Evolutionary conservation across 305 asterid species (phyloP), one percentile per base, ranked within the genome.

Genomic region (Fraxinus paxiana): DNA sequence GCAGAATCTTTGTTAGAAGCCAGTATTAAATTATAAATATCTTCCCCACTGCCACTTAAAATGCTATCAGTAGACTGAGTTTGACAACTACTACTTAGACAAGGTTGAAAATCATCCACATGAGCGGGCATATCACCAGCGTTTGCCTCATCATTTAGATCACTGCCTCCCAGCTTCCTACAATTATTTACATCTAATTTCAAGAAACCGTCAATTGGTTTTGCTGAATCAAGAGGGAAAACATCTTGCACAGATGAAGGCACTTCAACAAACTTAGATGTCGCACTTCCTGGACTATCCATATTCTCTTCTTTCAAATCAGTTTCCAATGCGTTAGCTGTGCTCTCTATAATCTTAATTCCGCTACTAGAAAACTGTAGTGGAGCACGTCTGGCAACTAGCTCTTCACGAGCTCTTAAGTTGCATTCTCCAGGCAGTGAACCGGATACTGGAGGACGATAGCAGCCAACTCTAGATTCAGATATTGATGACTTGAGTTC

Each of bases 211-310:
- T 86, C 88, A 73, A 41, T 80, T 78, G 80, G 78, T 82, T 75
- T 84, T 59, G 83, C 85, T 37, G 81, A 56, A 77, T 77, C 87
- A 70, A 86, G 78, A 74, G 83, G 83, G 22, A 59, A 63, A 20
- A 63, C 73, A 18, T 71, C 88, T 80, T 87, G 88, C 61, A 85
- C 82, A 83, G 87, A 77, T 24, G 88, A 87, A 13, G 73, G 56
- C 72, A 46, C 74, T 81, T 90, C 92, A 79, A 83, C 79, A 80
- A 86, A 89, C 84, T 89, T 87, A 22, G 92, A 90, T 31, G 93
- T 86, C 35, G 91, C 91, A 78, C 92, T 90, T 82, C 94, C 90
- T 26, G 93, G 95, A 85, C 93, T 91, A 85, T 92, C 92, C 81
- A 90, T 81, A 80, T 87, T 90, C 76, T 83, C 91, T 81, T 86